Base-by-base conservation (phyloP, 192 early-diverging fungal genomes). In the Coemansia sp. region DNA sequence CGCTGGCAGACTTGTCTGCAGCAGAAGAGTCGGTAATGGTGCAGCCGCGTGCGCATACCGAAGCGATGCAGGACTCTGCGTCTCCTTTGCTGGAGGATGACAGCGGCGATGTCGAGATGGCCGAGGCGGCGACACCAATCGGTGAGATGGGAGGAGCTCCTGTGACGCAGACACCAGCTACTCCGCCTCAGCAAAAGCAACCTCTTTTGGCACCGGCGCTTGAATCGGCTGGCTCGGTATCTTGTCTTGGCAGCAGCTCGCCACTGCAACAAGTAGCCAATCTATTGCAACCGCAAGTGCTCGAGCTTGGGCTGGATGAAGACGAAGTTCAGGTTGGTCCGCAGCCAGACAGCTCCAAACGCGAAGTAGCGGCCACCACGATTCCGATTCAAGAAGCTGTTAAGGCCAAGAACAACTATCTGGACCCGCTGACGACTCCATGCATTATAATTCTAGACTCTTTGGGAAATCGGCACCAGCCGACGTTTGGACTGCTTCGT, bases 391-490 rank as follows among this genome's bases (percentile, higher is more conserved):
- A 15, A 7, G 45, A 25, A 3, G 26, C 4, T 8, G 13, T 26
- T 10, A 47, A 47, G 26, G n/a, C 54, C 8, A 55, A 54, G 26
- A 23, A 50, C 13, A 60, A 47, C 10, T 70, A 63, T 36, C 6
- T 54, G 13, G 60, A 68, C 22, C 64, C 75, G 11, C 18, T 30
- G 14, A 34, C 27, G 8, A 66, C 45, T 31, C 43, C 75, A 0
- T 33, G 35, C 34, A 78, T 78, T 6, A 38, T 78, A 5, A 63
- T 78, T 8, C 53, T 78, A 3, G 75, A 78, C 48, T 78, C 75
- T 1, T 43, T 78, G 29, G 75, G 75, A 43, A 64, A 58, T 38
- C 58, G 50, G 8, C 75, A 78, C 57, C 68, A 59, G 43, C 27
- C 19, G 34, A 60, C 63, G 25, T 61, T 59, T 10, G 30, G 73